A percentile compares a stretch with the other conserved stretches of the same genome.
phyloP scores from a whole-genome alignment of 345 rosid genomes.

The Turritis glabra region DNA sequence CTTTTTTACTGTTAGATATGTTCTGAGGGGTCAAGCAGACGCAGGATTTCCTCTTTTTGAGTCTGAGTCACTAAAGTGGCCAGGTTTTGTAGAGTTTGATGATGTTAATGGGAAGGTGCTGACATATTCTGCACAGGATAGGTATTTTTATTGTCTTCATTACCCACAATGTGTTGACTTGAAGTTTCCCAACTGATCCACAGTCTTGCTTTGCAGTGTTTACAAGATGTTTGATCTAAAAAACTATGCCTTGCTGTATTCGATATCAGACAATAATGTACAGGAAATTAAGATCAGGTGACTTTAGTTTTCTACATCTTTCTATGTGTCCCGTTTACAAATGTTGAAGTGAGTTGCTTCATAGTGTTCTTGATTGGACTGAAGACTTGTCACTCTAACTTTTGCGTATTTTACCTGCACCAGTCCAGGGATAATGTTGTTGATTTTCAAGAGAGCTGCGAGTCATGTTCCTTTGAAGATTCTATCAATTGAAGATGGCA shows the following conservation, averaged over 20 bases:
- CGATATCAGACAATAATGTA: slow-evolving; percentile 72
- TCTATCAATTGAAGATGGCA: slow-evolving; percentile 91
- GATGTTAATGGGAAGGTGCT: slow-evolving; percentile 89
- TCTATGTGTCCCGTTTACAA: slow-evolving; percentile 14
- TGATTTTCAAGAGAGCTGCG: slow-evolving; percentile 75
- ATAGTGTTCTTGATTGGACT: slow-evolving; percentile 22
- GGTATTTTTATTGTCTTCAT: slow-evolving; percentile 42
- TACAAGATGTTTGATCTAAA: slow-evolving; percentile 94
- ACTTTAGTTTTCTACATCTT: slow-evolving; percentile 23
- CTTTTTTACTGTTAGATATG: slow-evolving; percentile 50
- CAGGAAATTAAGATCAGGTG: slow-evolving; percentile 97
- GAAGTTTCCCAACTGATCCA: slow-evolving; percentile 6
- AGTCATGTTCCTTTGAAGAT: slow-evolving; percentile 83
- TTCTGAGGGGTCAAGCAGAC: slow-evolving; percentile 65
- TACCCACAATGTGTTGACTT: background rate
- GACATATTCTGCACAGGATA: slow-evolving; percentile 80
- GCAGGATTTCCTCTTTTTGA: slow-evolving; percentile 87
- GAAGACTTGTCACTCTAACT: slow-evolving; percentile 9
- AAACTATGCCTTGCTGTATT: slow-evolving; percentile 78
- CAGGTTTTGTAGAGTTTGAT: slow-evolving; percentile 91
- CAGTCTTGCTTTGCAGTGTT: slow-evolving; percentile 45
- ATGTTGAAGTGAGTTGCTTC: slow-evolving; percentile 51
- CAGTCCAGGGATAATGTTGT: slow-evolving; percentile 92
- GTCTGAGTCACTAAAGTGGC: slow-evolving; percentile 86
- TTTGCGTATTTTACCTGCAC: slow-evolving; percentile 16